These are phyloP conservation scores for Hymenotorrendiella dingleyae DNA, from an alignment of 2,329 filamentous ascomycete genomes.

Conservation along the genomic window DNA sequence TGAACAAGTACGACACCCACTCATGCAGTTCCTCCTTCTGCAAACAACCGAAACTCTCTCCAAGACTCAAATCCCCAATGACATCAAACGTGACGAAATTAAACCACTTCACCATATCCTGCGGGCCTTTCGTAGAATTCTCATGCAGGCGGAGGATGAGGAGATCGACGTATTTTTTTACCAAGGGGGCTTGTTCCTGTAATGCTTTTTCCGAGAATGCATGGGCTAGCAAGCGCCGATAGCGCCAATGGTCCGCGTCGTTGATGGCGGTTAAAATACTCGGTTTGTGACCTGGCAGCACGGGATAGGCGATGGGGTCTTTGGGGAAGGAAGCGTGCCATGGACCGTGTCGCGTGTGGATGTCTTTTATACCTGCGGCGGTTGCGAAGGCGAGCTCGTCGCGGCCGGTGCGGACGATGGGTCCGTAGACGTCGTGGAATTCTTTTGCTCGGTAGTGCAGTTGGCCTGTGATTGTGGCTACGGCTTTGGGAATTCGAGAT, in stretches of 20 bases:
- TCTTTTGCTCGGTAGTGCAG: neutral
- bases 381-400: neutral
- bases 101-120: slow-evolving; percentile 30
- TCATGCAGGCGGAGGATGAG: slow-evolving; percentile 9
- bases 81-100: slow-evolving; percentile 35
- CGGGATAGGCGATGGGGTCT: neutral
- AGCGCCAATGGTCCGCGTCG: slow-evolving; percentile 22
- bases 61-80: slow-evolving; percentile 39
- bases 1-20: slow-evolving; percentile 25
- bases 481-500: neutral
- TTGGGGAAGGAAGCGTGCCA: neutral
- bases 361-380: neutral
- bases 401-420: neutral
- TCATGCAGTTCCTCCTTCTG: slow-evolving; percentile 20
- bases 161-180: slow-evolving; percentile 14
- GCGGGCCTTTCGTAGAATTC: slow-evolving; percentile 2
- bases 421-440: neutral
- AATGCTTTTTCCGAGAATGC: slow-evolving; percentile 31
- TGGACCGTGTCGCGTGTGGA: neutral
- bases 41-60: slow-evolving; percentile 34
- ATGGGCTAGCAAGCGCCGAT: slow-evolving; percentile 25
- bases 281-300: neutral
- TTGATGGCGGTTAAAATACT: slow-evolving; percentile 1
- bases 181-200: slow-evolving; percentile 26
- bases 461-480: neutral